These are phyloP conservation scores for Brassica nigra DNA, from an alignment of 345 rosid species.

Conservation along the genomic window DNA sequence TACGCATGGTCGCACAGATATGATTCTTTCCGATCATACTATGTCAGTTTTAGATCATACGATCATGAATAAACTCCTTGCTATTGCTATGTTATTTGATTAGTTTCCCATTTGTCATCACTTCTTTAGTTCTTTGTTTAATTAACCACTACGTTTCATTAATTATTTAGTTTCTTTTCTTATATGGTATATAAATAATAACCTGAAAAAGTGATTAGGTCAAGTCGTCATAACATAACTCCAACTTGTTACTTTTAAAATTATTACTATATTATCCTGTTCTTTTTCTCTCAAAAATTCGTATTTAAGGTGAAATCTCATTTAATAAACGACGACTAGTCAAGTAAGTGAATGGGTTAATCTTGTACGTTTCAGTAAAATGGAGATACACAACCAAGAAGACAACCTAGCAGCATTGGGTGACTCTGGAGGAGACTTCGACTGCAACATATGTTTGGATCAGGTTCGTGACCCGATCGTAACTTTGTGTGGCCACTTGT, in stretches of 20 bases:
- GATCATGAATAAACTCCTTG: not conserved
- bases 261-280: not conserved
- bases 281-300: not conserved
- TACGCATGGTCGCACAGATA: not conserved
- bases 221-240: constrained; percentile 26
- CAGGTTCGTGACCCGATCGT: constrained; percentile 83
- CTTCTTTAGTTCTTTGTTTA: constrained; percentile 25
- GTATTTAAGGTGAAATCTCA: constrained; percentile 14
- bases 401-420: not conserved
- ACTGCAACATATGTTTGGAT: constrained; percentile 89
- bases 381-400: constrained; percentile 30
- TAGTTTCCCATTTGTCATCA: not conserved
- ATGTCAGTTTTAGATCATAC: constrained; percentile 22
- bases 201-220: constrained; percentile 38
- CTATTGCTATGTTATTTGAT: not conserved
- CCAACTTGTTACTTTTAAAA: not conserved
- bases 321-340: constrained; percentile 17
- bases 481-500: constrained; percentile 92
- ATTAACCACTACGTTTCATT: constrained; percentile 19
- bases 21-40: not conserved
- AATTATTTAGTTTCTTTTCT: not conserved
- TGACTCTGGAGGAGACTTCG: constrained; percentile 60
- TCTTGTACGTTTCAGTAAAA: constrained; percentile 27
- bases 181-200: not conserved
- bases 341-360: constrained; percentile 14